Percentiles rank a stretch among this genome's conserved stretches.
phyloP scores from a whole-genome alignment of 441 rosid species.

The Adansonia grandidieri region DNA sequence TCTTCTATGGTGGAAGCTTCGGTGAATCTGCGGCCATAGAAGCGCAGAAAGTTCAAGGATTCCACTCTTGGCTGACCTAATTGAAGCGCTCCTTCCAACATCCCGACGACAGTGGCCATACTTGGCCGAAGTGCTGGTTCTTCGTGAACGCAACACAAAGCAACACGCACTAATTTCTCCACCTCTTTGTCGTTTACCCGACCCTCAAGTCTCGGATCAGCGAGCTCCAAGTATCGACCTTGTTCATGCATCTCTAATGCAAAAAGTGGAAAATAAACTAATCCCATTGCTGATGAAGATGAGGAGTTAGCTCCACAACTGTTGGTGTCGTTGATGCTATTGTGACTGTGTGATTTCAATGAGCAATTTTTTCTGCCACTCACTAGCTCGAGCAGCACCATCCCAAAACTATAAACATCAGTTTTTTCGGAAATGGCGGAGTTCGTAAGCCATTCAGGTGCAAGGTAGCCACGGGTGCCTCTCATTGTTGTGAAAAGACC shows the following conservation, averaged over 20 bases:
- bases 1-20: conserved; percentile 71
- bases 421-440: conserved; percentile 83
- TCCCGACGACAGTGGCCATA: conserved; percentile 77
- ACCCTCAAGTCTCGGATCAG: conserved; percentile 73
- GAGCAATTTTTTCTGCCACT: conserved; percentile 90
- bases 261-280: conserved; percentile 69
- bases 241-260: conserved; percentile 96
- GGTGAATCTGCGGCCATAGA: conserved; percentile 73
- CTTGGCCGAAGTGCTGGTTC: conserved; percentile 68
- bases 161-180: conserved; percentile 60
- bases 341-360: conserved; percentile 50
- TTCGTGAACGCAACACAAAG: conserved; percentile 81
- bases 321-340: conserved; percentile 45
- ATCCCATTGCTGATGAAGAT: conserved; percentile 48
- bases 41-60: conserved; percentile 50
- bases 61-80: conserved; percentile 67
- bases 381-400: conserved; percentile 90
- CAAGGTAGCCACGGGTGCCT: conserved; percentile 97
- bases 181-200: conserved; percentile 66
- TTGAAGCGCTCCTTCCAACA: conserved; percentile 75
- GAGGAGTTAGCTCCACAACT: conserved; percentile 49
- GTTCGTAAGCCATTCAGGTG: conserved; percentile 95
- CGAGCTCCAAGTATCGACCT: conserved; percentile 74
- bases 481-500: conserved; percentile 89
- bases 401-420: conserved; percentile 90